Conservation (phyloP, 192 early-diverging fungal species). For the Funneliformis geosporum region DNA sequence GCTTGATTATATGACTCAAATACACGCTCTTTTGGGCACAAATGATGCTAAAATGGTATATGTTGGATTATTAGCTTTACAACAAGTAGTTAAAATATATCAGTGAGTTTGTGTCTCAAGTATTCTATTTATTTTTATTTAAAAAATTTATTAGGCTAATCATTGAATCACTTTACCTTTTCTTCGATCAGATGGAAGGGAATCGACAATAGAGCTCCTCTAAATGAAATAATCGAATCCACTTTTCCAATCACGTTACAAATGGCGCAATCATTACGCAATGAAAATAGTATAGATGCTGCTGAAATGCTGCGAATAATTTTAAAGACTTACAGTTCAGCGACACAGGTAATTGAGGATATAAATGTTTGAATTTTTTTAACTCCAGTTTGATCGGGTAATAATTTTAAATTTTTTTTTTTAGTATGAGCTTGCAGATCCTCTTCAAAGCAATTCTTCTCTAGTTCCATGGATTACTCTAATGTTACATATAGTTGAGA, state of each 20-base stretch:
- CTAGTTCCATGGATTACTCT: conserved; percentile 89
- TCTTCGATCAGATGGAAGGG: conserved; percentile 61
- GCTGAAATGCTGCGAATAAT: conserved; percentile 83
- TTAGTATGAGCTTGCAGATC: conserved; percentile 54
- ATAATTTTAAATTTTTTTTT: too few species aligned
- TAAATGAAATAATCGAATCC: conserved; percentile 70
- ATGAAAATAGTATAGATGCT: conserved; percentile 68
- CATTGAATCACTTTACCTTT: not conserved
- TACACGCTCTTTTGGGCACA: conserved; percentile 63
- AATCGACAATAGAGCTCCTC: conserved; percentile 59
- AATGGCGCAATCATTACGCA: conserved; percentile 69
- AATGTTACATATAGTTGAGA: conserved; percentile 79
- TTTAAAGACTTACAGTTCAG: conserved; percentile 78
- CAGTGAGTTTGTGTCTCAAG: conserved; percentile 50
- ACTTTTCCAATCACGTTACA: conserved; percentile 78
- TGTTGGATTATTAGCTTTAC: conserved; percentile 77
- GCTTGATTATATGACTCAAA: conserved; percentile 72
- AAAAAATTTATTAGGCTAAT: conserved; percentile 7
- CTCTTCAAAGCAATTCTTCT: conserved; percentile 64
- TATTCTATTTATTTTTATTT: not conserved
- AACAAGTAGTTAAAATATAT: conserved; percentile 78
- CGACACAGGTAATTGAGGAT: conserved; percentile 55
- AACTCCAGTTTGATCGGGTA: not conserved
- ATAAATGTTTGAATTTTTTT: conserved; percentile 9
- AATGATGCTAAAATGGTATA: conserved; percentile 69